phyloP scores from a whole-genome alignment of 2,329 filamentous ascomycete species.

The Trichoderma arundinaceum region DNA sequence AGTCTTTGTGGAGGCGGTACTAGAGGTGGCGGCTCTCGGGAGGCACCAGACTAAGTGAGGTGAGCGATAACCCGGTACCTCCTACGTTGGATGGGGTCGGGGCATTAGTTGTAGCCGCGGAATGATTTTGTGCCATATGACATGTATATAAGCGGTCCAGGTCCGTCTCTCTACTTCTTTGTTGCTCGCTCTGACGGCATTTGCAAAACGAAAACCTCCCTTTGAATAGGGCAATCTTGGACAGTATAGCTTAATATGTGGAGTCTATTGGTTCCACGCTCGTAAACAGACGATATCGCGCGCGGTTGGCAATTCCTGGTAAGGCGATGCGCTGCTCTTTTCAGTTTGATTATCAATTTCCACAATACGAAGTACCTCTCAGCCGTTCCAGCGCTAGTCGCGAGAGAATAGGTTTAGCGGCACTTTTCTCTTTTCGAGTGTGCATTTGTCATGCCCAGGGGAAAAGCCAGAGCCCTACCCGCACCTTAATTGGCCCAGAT shows the following conservation, averaged over 20 bases:
- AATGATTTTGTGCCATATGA: too few relatives aligned
- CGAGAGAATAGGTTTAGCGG: background rate
- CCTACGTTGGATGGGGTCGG: too few relatives aligned
- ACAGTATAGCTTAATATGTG: background rate
- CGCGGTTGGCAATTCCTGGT: background rate
- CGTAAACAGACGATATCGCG: background rate
- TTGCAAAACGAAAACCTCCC: background rate
- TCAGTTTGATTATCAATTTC: background rate
- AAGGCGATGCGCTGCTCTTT: background rate
- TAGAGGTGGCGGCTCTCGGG: conserved; percentile 27
- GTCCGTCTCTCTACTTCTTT: background rate
- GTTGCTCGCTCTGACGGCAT: background rate
- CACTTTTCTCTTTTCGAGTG: background rate
- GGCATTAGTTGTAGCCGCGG: too few relatives aligned
- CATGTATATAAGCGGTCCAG: too few relatives aligned
- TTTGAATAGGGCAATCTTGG: background rate
- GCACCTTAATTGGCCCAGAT: background rate
- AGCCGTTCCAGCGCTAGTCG: background rate
- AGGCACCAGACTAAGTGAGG: background rate
- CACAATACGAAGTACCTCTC: background rate
- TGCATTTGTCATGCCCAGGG: conserved; percentile 22
- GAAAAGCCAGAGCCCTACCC: background rate
- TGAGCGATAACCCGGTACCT: too few relatives aligned
- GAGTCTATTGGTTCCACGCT: background rate
- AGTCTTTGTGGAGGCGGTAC: conserved; percentile 30